Evolutionary conservation across 768 basidiomycete genomes (phyloP).

Genomic region (Leccinellum rugosiceps): DNA sequence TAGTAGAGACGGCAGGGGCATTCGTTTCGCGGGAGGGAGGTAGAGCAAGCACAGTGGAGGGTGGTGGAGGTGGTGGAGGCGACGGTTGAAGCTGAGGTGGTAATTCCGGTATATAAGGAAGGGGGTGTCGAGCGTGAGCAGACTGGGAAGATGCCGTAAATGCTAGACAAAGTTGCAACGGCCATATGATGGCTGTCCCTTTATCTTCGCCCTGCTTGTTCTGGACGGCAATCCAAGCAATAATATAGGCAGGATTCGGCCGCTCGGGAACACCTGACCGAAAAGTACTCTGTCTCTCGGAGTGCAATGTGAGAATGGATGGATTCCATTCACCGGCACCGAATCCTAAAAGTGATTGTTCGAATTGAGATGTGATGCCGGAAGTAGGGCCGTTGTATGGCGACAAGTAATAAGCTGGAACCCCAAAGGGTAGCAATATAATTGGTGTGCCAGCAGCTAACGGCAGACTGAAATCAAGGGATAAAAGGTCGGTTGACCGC

Average conservation of each 20-base stretch:
- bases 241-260: slow-evolving; percentile 42
- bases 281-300: slow-evolving; percentile 22
- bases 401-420: slow-evolving; percentile 71
- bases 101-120: slow-evolving; percentile 60
- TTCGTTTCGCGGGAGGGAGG: slow-evolving; percentile 15
- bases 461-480: slow-evolving; percentile 41
- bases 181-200: slow-evolving; percentile 73
- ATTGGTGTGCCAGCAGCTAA: slow-evolving; percentile 63
- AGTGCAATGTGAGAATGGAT: neutral
- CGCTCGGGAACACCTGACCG: slow-evolving; percentile 17
- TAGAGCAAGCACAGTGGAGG: slow-evolving; percentile 28
- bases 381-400: slow-evolving; percentile 66
- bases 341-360: slow-evolving; percentile 57
- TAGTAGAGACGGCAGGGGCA: neutral
- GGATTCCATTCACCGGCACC: slow-evolving; percentile 55
- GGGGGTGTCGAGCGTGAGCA: slow-evolving; percentile 38
- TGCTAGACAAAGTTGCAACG: slow-evolving; percentile 54
- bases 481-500: slow-evolving; percentile 53
- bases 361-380: slow-evolving; percentile 59
- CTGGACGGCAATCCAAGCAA: slow-evolving; percentile 73
- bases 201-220: slow-evolving; percentile 81
- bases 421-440: slow-evolving; percentile 63
- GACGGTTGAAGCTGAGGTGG: slow-evolving; percentile 60
- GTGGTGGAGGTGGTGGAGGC: slow-evolving; percentile 39
- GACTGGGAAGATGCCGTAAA: slow-evolving; percentile 37